Evolutionary conservation across 2,329 filamentous ascomycete species (phyloP), one percentile per base, ranked within the genome.

Genomic region (Aspergillus ochraceus): DNA sequence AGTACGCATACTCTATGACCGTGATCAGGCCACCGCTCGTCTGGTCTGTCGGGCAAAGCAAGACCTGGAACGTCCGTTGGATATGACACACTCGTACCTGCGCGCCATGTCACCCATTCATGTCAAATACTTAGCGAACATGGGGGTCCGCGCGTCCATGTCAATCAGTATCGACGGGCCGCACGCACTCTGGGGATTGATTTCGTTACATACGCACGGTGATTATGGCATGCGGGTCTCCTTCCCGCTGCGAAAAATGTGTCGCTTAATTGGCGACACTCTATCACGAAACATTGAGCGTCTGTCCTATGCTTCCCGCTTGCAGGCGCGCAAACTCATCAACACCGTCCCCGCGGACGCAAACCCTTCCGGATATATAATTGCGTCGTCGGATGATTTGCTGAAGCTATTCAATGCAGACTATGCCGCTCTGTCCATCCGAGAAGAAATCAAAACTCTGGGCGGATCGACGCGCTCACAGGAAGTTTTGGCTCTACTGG

Each of bases 141-240:
- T 97, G 92, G 89, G 88, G 8, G 92, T 96, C 0, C 87, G 92
- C n/a, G 91, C 91, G 0, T 96, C 91, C 64, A 97, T 97, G 92
- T 96, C 92, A 0, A 92, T 97, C 61, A 96, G 92, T 1, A 90
- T 97, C 70, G 95, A 92, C 64, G 90, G 90, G 0, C 95, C 96
- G 67, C 83, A 85, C 66, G 90, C 96, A 67, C 78, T 97, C 0
- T 97, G 92, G 93, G 93, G 92, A 0, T 78, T 97, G 29, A 92
- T 97, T 46, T 88, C 91, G 1, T 96, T 92, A 61, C 92, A 97
- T 71, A 86, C 89, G 0, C 96, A 96, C 67, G 92, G 94, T 65
- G 86, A 90, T 0, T 63, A 83, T 49, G 92, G 92, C 4, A 96
- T 95, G 91, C 84, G 92, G n/a, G 91, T 97, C 0, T 91, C 91